Conservation (phyloP, 169 alveolate species). For the Cryptosporidium ryanae region DNA sequence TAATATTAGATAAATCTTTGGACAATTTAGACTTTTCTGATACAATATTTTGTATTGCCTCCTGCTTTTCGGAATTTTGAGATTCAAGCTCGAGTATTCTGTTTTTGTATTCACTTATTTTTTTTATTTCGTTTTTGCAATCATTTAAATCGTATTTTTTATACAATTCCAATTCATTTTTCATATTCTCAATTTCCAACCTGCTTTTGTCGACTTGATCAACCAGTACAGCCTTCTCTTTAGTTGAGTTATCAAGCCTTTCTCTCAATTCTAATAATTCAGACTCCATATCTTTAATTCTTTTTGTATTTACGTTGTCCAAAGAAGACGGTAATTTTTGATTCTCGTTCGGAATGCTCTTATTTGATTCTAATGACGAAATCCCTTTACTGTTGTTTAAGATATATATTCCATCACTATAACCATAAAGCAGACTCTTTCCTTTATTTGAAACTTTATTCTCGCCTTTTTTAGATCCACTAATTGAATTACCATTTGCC, state of each 20-base stretch:
- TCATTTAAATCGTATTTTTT: not conserved
- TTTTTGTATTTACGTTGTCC: not conserved
- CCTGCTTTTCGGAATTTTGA: slow-evolving; percentile 55
- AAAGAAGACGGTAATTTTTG: too few relatives aligned
- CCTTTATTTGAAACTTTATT: not conserved
- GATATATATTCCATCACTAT: not conserved
- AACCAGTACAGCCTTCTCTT: not conserved
- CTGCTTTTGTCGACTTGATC: not conserved
- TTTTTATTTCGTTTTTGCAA: not conserved
- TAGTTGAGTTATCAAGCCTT: not conserved
- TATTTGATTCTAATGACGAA: not conserved
- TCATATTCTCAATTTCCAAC: slow-evolving; percentile 7
- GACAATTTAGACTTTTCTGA: slow-evolving; percentile 49
- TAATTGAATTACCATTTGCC: not conserved
- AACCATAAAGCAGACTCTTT: slow-evolving; percentile 5
- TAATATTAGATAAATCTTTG: not conserved
- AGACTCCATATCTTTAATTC: not conserved
- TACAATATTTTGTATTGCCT: slow-evolving; percentile 37
- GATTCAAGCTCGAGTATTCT: slow-evolving; percentile 44
- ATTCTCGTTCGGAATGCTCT: not conserved
- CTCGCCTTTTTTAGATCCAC: not conserved
- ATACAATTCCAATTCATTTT: not conserved
- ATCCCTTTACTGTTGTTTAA: not conserved
- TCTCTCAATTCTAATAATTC: not conserved
- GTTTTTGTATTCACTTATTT: not conserved